Percentiles rank a stretch among this genome's conserved stretches.
phyloP scores from a whole-genome alignment of 1,284 basidiomycete species.

The Quambalaria eucalypti region DNA sequence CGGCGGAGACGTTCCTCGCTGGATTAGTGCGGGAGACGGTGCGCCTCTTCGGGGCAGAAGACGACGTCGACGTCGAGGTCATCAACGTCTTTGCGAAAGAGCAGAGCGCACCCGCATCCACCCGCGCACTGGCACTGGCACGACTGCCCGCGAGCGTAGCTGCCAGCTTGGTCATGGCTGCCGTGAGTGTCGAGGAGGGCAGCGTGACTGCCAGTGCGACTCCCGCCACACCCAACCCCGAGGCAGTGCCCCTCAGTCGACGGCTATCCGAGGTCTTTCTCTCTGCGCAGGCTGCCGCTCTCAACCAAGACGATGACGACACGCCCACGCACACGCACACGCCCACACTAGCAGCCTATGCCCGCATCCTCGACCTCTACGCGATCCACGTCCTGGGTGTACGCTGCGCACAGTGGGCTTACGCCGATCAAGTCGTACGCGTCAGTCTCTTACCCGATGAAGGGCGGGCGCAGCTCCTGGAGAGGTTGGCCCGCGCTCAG shows the following conservation, averaged over 20 bases:
- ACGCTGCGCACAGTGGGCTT: background rate
- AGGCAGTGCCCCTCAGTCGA: background rate
- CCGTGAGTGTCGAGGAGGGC: background rate
- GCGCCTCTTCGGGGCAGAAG: background rate
- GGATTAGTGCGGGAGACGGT: background rate
- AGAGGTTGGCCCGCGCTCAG: background rate
- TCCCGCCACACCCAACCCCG: background rate
- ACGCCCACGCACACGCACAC: background rate
- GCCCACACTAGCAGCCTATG: background rate
- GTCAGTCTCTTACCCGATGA: background rate
- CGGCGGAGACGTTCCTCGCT: background rate
- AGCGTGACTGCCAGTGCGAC: background rate
- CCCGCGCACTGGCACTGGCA: background rate
- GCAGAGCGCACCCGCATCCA: too few relatives aligned
- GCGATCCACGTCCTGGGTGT: background rate
- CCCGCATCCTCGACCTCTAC: background rate
- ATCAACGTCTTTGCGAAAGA: background rate
- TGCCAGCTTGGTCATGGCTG: background rate
- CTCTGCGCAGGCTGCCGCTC: background rate
- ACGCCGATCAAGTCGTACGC: background rate
- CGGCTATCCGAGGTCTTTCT: background rate
- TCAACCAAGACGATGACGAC: background rate
- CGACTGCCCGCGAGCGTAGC: background rate
- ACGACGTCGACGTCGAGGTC: background rate
- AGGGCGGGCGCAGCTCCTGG: background rate